These are phyloP conservation scores for Phylloporus sp. DNA, from an alignment of 768 basidiomycete genomes.

Conservation along the genomic window DNA sequence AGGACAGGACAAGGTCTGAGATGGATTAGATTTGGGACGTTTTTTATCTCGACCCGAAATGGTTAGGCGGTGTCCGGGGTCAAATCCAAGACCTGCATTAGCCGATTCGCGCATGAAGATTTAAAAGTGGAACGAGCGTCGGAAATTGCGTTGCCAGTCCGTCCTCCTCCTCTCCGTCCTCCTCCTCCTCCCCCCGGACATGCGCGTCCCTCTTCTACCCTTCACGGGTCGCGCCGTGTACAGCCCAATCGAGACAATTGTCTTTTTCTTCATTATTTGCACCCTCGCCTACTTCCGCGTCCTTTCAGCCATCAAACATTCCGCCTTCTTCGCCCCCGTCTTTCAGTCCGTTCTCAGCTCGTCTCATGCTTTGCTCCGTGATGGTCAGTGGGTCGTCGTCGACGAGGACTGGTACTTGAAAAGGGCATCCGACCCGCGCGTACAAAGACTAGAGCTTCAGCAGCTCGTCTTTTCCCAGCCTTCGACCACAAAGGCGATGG, in stretches of 20 bases:
- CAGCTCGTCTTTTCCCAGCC: constrained; percentile 60
- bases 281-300: constrained; percentile 96
- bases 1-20: not conserved
- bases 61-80: constrained; percentile 25
- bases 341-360: constrained; percentile 47
- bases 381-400: constrained; percentile 60
- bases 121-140: constrained; percentile 30
- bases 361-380: constrained; percentile 48
- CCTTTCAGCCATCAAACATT: constrained; percentile 84
- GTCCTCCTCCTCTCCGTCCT: not conserved
- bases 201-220: constrained; percentile 62
- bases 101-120: constrained; percentile 21
- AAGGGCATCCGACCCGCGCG: constrained; percentile 24
- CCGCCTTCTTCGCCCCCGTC: constrained; percentile 65
- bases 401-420: constrained; percentile 49
- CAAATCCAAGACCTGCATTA: constrained; percentile 6
- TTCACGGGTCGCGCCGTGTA: constrained; percentile 69
- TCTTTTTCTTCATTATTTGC: constrained; percentile 80
- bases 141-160: not conserved
- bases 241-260: constrained; percentile 85
- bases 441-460: constrained; percentile 59
- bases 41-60: not conserved
- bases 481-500: constrained; percentile 31
- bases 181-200: constrained; percentile 11
- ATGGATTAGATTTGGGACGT: not conserved